Evolutionary conservation across 371 early-diverging fungal genomes (phyloP).

Genomic region (Rhizopus sp.): DNA sequence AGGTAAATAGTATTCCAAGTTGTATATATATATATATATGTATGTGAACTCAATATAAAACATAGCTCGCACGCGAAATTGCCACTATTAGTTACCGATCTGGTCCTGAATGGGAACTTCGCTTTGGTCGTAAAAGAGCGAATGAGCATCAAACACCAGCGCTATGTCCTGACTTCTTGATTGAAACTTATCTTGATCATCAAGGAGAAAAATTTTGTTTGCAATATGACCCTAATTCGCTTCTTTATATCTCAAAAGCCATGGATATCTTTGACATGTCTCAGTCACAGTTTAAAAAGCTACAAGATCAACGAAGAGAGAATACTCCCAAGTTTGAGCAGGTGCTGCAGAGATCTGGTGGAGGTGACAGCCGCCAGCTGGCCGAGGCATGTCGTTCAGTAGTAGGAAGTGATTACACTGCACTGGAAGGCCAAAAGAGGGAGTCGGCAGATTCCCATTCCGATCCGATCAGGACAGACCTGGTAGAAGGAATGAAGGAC

Average conservation of each 20-base stretch:
- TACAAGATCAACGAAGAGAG: conserved; percentile 47
- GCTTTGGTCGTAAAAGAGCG: conserved; percentile 87
- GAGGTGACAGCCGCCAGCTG: conserved; percentile 13
- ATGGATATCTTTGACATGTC: conserved; percentile 98
- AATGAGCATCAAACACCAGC: conserved; percentile 75
- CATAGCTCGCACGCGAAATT: conserved; percentile 77
- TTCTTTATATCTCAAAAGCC: conserved; percentile 93
- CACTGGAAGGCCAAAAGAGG: conserved; percentile 32
- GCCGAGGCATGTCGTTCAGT: conserved; percentile 35
- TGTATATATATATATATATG: too few species aligned
- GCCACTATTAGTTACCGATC: conserved; percentile 90
- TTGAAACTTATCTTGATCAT: conserved; percentile 95
- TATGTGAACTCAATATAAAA: background rate
- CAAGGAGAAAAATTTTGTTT: conserved; percentile 92
- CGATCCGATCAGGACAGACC: conserved; percentile 55
- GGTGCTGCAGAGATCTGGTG: background rate
- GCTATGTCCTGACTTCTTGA: conserved; percentile 90
- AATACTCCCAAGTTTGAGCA: conserved; percentile 36
- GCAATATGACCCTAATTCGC: conserved; percentile 93
- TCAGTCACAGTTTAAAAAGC: conserved; percentile 45
- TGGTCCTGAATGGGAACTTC: conserved; percentile 96
- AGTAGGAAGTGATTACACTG: conserved; percentile 28
- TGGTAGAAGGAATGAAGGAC: conserved; percentile 57
- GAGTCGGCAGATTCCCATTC: conserved; percentile 33
- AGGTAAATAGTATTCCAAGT: conserved; percentile 37